phyloP scores from a whole-genome alignment of 1,139 yeast genomes.

The Protomyces inundatus region DNA sequence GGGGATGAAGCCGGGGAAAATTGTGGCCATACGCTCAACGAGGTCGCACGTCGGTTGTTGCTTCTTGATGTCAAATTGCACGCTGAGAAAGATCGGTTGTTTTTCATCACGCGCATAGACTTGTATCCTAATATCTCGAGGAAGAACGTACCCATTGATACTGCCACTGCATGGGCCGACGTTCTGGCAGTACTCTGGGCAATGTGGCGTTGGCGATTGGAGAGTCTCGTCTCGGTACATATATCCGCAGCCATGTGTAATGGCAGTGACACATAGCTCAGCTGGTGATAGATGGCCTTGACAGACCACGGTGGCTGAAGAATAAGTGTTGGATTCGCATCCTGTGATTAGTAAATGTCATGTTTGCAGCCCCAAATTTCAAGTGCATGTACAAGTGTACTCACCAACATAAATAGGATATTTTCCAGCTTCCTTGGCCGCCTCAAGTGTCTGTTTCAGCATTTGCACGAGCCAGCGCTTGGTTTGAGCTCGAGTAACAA shows the following conservation, averaged over 20 bases:
- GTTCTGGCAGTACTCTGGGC: background rate
- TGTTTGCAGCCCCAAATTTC: background rate
- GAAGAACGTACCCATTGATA: background rate
- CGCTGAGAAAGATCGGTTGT: background rate
- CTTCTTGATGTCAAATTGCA: background rate
- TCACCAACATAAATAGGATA: background rate
- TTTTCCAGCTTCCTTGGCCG: too few relatives aligned
- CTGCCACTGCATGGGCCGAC: background rate
- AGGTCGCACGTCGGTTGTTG: background rate
- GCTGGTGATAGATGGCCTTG: too few relatives aligned
- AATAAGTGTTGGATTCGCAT: background rate
- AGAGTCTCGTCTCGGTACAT: background rate
- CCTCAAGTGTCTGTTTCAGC: background rate
- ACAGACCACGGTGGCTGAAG: background rate
- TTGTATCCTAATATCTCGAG: background rate
- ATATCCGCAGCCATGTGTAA: background rate
- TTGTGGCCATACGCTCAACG: background rate
- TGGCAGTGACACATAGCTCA: background rate
- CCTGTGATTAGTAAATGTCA: background rate
- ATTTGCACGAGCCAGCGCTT: background rate
- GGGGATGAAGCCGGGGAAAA: background rate
- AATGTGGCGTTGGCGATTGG: background rate
- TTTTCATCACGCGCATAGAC: background rate
- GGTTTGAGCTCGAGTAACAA: background rate
- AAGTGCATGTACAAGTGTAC: too few relatives aligned